phyloP scores from a whole-genome alignment of 2,329 filamentous ascomycete species.

The Dothistroma pini region DNA sequence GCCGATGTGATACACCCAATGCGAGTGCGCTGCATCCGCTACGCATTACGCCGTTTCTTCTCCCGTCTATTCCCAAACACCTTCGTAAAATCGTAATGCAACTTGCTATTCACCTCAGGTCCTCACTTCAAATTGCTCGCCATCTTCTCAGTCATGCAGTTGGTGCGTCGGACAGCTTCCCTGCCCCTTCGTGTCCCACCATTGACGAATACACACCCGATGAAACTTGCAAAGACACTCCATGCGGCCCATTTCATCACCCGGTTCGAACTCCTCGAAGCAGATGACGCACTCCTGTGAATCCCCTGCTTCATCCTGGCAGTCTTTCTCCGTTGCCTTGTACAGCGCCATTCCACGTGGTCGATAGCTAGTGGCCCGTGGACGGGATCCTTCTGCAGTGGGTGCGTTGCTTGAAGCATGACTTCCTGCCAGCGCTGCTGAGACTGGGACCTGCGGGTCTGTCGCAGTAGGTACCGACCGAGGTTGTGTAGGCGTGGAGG shows the following conservation, averaged over 20 bases:
- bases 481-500: slow-evolving; percentile 14
- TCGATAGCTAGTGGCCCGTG: slow-evolving; percentile 33
- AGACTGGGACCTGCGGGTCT: slow-evolving; percentile 8
- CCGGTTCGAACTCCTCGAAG: slow-evolving; percentile 61
- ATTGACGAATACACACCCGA: slow-evolving; percentile 56
- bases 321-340: slow-evolving; percentile 61
- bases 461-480: slow-evolving; percentile 22
- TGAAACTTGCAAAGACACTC: slow-evolving; percentile 65
- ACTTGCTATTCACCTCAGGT: neutral
- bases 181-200: slow-evolving; percentile 56
- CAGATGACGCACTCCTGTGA: slow-evolving; percentile 61
- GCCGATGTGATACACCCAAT: slow-evolving; percentile 2
- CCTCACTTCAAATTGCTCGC: neutral
- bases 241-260: slow-evolving; percentile 56
- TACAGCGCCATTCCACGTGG: slow-evolving; percentile 48
- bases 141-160: slow-evolving; percentile 32
- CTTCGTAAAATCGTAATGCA: neutral
- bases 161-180: slow-evolving; percentile 61
- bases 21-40: neutral
- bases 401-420: slow-evolving; percentile 13
- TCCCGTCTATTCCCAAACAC: neutral
- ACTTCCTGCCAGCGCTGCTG: slow-evolving; percentile 6
- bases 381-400: slow-evolving; percentile 18
- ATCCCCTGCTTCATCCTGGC: slow-evolving; percentile 48
- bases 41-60: neutral